Evolutionary conservation across 2,329 filamentous ascomycete species (phyloP).

Genomic region (Alternaria burnsii): DNA sequence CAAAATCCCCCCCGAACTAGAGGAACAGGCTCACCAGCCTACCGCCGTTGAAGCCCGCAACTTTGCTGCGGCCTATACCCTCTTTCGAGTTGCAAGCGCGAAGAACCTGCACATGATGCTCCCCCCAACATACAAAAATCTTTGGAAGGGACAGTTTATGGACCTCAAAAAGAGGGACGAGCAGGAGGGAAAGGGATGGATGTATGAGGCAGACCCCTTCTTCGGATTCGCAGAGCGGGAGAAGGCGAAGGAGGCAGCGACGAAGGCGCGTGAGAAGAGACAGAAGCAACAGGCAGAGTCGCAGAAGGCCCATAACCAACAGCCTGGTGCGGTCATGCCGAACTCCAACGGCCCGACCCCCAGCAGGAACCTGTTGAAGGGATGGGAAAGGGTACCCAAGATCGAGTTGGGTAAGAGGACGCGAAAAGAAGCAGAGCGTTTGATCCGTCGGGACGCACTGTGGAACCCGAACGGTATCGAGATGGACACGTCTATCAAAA

Average conservation of each 20-base stretch:
- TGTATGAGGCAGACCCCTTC: conserved; percentile 97
- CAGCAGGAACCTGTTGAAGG: conserved; percentile 64
- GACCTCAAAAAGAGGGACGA: conserved; percentile 82
- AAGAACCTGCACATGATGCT: conserved; percentile 95
- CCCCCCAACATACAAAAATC: conserved; percentile 84
- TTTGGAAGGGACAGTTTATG: conserved; percentile 91
- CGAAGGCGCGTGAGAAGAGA: conserved; percentile 79
- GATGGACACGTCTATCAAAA: conserved; percentile 67
- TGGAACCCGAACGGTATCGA: conserved; percentile 86
- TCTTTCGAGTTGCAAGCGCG: conserved; percentile 93
- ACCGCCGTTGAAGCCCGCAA: conserved; percentile 91
- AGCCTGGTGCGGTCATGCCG: conserved; percentile 44
- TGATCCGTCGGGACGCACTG: conserved; percentile 78
- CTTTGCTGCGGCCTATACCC: conserved; percentile 88
- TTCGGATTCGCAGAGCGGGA: conserved; percentile 79
- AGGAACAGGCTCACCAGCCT: conserved; percentile 76
- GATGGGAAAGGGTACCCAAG: conserved; percentile 86
- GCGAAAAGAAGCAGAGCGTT: conserved; percentile 77
- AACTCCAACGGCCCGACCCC: conserved; percentile 40
- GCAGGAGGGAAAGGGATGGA: conserved; percentile 79
- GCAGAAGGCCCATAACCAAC: conserved; percentile 69
- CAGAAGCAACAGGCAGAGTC: conserved; percentile 62
- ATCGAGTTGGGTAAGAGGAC: conserved; percentile 91
- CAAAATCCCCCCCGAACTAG: conserved; percentile 78
- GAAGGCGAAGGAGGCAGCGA: conserved; percentile 75